These are phyloP conservation scores for Fraxinus ornus DNA, from an alignment of 305 asterid species.

Conservation along the genomic window DNA sequence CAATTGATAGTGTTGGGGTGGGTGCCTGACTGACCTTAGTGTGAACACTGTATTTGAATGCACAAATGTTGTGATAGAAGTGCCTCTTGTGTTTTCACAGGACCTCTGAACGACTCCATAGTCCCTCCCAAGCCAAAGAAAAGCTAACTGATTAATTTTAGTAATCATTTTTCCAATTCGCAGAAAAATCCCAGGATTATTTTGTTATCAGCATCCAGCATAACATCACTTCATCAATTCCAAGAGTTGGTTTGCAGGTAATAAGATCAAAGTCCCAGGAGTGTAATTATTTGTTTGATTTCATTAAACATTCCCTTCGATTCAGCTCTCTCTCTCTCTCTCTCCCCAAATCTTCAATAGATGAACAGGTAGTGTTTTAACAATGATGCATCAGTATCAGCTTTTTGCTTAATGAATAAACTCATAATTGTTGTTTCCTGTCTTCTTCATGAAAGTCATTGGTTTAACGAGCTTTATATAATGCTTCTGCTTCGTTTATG, in stretches of 20 bases:
- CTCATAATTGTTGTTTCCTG: neutral
- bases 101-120: neutral
- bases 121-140: neutral
- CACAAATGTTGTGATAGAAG: neutral
- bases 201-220: conserved; percentile 67
- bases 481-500: neutral
- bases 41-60: conserved; percentile 1
- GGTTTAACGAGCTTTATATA: neutral
- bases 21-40: neutral
- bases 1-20: neutral
- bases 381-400: neutral
- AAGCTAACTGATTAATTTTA: neutral
- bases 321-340: neutral
- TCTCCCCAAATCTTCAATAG: neutral
- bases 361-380: neutral
- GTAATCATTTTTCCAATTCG: conserved; percentile 19
- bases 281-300: neutral
- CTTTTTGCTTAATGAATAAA: conserved; percentile 9
- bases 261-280: neutral
- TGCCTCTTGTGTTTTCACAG: neutral
- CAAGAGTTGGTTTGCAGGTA: conserved; percentile 95
- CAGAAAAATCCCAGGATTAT: conserved; percentile 54
- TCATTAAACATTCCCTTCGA: neutral
- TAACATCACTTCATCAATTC: conserved; percentile 83
- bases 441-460: conserved; percentile 5